Percentiles rank a stretch among this genome's conserved stretches.
Conservation (phyloP, 2,329 filamentous ascomycete genomes). For the Aureobasidium sp. region DNA sequence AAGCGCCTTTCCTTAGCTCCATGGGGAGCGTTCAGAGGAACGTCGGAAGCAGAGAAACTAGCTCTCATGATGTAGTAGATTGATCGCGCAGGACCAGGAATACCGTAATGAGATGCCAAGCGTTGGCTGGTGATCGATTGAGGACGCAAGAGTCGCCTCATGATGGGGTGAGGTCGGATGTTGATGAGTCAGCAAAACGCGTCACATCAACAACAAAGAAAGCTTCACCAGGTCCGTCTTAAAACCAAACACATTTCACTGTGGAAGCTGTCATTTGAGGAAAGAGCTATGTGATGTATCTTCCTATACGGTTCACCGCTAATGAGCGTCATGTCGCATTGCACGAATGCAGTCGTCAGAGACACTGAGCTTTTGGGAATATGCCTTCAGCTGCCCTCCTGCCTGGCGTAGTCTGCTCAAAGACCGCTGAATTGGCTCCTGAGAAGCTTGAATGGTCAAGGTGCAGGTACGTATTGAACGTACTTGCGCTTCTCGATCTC, state of each 20-base stretch:
- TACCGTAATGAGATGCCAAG: conserved; percentile 1
- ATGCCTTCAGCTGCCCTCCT: background rate
- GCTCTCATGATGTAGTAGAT: background rate
- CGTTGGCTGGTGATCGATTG: background rate
- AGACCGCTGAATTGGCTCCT: background rate
- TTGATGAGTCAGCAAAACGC: conserved; percentile 1
- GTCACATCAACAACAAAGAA: background rate
- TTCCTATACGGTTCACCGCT: background rate
- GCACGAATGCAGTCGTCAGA: background rate
- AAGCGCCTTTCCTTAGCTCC: conserved; percentile 26
- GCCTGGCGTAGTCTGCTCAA: background rate
- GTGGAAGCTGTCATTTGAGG: background rate
- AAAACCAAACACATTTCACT: background rate
- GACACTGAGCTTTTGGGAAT: background rate
- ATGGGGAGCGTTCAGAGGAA: conserved; percentile 3
- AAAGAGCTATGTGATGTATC: background rate
- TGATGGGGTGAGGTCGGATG: background rate
- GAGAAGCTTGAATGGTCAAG: background rate
- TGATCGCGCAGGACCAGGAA: background rate
- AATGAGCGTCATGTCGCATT: background rate
- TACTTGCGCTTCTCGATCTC: background rate
- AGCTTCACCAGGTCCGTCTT: background rate
- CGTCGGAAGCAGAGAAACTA: conserved; percentile 12
- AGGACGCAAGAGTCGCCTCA: background rate
- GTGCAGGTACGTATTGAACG: background rate